phyloP scores from a whole-genome alignment of 208 protist species.

The Leishmania gerbilli region DNA sequence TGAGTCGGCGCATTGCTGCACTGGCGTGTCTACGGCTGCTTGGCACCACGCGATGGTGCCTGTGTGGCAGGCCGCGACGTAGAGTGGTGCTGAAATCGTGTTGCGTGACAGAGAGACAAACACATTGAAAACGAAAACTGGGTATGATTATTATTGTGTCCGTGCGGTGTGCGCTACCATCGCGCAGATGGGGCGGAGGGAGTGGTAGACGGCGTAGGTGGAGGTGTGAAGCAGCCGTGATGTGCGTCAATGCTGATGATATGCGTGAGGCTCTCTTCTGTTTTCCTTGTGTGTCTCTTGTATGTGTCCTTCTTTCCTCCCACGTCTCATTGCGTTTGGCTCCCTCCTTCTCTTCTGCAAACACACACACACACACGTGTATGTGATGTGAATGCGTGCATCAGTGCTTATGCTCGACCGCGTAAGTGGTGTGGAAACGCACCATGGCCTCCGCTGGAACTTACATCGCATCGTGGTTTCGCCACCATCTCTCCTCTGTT shows the following conservation, averaged over 20 bases:
- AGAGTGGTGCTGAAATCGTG: not conserved
- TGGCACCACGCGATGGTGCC: not conserved
- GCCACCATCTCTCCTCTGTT: constrained; percentile 59
- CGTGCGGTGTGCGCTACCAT: not conserved
- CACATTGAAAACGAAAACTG: not conserved
- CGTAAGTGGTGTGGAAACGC: not conserved
- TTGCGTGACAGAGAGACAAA: not conserved
- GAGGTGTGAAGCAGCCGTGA: not conserved
- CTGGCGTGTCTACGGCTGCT: not conserved
- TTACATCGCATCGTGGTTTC: constrained; percentile 41
- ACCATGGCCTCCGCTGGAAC: constrained; percentile 22
- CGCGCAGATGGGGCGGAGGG: not conserved
- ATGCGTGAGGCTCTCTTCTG: not conserved
- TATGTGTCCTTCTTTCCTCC: not conserved
- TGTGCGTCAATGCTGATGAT: not conserved
- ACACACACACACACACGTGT: not conserved
- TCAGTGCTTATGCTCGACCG: not conserved
- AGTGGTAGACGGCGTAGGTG: not conserved
- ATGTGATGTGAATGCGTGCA: not conserved
- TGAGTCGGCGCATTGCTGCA: not conserved
- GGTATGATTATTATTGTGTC: not conserved
- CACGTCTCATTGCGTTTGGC: not conserved
- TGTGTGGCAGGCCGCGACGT: not conserved
- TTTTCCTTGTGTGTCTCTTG: no score
- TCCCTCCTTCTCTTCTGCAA: not conserved